Conservation (phyloP, 1,284 basidiomycete genomes). For the Pholiota adiposa region DNA sequence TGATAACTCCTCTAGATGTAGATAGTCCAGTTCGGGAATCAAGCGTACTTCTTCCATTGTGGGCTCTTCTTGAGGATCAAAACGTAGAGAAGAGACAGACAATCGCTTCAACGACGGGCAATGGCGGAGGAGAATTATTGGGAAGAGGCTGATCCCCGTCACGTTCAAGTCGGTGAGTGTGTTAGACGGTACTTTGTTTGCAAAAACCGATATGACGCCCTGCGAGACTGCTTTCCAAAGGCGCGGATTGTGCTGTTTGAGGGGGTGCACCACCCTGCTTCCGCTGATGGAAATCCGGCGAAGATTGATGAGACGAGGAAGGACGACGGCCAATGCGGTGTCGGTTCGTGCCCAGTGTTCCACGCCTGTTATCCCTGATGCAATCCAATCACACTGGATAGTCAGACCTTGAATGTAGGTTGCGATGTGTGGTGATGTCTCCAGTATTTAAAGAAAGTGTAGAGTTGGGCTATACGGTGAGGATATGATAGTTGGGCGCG, state of each 20-base stretch:
- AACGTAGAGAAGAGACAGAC: not conserved
- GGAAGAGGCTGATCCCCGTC: constrained; percentile 1
- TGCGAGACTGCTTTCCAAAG: not conserved
- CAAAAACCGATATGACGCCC: not conserved
- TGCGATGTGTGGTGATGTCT: constrained; percentile 2
- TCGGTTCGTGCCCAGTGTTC: not conserved
- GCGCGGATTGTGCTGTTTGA: not conserved
- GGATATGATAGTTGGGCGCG: not conserved
- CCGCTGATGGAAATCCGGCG: constrained; percentile 4
- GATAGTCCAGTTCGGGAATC: not conserved
- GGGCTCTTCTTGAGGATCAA: not conserved
- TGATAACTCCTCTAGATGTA: constrained; percentile 5
- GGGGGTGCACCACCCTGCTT: not conserved
- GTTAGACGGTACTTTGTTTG: not conserved
- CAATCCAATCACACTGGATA: not conserved
- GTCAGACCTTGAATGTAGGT: constrained; percentile 7
- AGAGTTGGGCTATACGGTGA: not conserved
- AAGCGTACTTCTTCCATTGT: not conserved
- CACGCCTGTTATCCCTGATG: not conserved
- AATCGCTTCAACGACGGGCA: constrained; percentile 1
- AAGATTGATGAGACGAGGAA: constrained; percentile 5
- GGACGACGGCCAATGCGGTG: not conserved
- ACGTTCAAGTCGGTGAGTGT: not conserved
- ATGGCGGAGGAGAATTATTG: not conserved
- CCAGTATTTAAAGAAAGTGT: not conserved